Evolutionary conservation across 345 rosid genomes (phyloP).

Genomic region (Pistacia integerrima): DNA sequence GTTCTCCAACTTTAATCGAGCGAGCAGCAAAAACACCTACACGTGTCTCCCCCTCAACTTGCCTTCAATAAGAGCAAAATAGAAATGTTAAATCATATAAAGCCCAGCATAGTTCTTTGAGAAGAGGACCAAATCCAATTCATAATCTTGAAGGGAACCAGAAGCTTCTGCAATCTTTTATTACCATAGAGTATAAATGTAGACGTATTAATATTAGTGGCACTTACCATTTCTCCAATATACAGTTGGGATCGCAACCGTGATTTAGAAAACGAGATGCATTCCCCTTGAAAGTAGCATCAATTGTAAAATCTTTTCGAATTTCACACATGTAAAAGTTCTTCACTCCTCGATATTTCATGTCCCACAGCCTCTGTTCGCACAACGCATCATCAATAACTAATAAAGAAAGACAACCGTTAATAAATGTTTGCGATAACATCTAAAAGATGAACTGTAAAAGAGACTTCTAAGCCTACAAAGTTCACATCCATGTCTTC

Average conservation of each 20-base stretch:
- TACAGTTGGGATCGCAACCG: conserved; percentile 88
- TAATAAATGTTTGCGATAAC: neutral
- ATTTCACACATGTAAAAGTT: conserved; percentile 99
- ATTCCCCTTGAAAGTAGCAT: conserved; percentile 97
- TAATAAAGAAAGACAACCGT: conserved; percentile 39
- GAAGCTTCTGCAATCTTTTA: conserved; percentile 1
- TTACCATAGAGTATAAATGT: neutral
- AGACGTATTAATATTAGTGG: neutral
- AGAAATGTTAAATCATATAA: conserved; percentile 1
- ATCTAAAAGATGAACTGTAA: neutral
- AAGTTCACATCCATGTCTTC: neutral
- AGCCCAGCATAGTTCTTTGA: neutral
- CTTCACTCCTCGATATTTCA: conserved; percentile 77
- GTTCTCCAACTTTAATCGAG: conserved; percentile 72
- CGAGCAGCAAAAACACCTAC: conserved; percentile 94
- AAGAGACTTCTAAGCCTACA: neutral
- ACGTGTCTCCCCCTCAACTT: conserved; percentile 90
- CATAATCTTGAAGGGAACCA: neutral
- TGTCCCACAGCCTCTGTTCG: conserved; percentile 97
- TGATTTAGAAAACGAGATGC: conserved; percentile 91
- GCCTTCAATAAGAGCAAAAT: conserved; percentile 47
- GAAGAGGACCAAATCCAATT: neutral
- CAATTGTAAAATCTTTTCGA: conserved; percentile 90
- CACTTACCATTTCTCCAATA: conserved; percentile 87
- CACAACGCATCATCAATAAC: conserved; percentile 89